Base-by-base conservation (phyloP, 2,329 filamentous ascomycete species). In the Fusarium proliferatum region DNA sequence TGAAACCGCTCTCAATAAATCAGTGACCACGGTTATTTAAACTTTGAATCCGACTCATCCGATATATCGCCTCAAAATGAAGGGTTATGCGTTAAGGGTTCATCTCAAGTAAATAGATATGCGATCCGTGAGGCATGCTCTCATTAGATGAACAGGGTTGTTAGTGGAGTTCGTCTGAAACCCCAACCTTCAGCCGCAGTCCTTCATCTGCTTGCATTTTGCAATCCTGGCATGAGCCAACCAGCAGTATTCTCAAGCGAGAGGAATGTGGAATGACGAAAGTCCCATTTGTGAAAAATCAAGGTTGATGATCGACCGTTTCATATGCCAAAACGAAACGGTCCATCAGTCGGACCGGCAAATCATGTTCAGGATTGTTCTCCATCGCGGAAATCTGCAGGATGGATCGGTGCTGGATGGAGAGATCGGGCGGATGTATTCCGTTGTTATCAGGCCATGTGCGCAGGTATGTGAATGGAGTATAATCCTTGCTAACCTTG, bases 241-340 rank as follows among this genome's bases (percentile, higher is more conserved):
- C 33, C 57, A 60, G 57, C 34, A 53, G 5, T 9, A 26, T 21
- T 6, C 1, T 9, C 57, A 60, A 41, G 57, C 57, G 57, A 60
- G 33, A 38, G 34, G 57, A 53, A 53, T 41, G 43, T 39, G 26
- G 26, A 33, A 38, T 53, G 21, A 16, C 43, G 30, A 36, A 9
- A 13, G 23, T 28, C n/a, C 19, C 30, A 36, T 58, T 58, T 36
- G 30, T 49, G 19, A 26, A 17, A 4, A 8, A 19, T n/a, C n/a
- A 49, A 49, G 30, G 23, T 58, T n/a, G 33, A 48, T 3, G 41
- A 58, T 58, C 30, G 41, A 5, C 30, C 30, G 41, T 58, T 58
- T 58, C 41, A 36, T 39, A 42, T 55, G 51, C 51, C 51, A 55
- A 55, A 55, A 55, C 51, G 36, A 55, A 55, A 55, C 15, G 36